Evolutionary conservation across 2,329 filamentous ascomycete genomes (phyloP).

Genomic region (Penicillium sp.): DNA sequence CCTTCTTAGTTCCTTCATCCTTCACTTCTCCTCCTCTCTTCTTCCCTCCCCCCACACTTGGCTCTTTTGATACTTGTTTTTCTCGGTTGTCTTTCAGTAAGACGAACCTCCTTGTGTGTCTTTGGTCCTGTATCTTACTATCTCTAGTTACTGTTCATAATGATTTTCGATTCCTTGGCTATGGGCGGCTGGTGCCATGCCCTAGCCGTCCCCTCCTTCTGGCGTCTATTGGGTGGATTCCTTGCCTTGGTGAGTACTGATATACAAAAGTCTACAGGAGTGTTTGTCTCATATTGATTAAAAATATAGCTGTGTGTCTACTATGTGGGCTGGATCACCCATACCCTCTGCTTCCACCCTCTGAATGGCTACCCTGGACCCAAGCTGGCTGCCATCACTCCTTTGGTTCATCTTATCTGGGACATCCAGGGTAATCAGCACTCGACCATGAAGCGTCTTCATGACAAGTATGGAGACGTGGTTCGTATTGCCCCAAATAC

Average conservation of each 20-base stretch:
- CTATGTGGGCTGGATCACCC: constrained; percentile 12
- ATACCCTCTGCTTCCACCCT: constrained; percentile 32
- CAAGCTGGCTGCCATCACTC: constrained; percentile 29
- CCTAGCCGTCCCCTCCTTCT: neutral
- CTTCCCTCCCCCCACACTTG: neutral
- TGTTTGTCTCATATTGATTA: neutral
- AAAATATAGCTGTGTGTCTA: constrained; percentile 5
- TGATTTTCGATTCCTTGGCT: neutral
- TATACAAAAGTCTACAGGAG: neutral
- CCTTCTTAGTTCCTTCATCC: neutral
- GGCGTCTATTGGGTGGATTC: neutral
- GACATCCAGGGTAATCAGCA: constrained; percentile 20
- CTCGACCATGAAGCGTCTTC: constrained; percentile 18
- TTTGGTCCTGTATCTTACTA: neutral
- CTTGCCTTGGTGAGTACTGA: constrained; percentile 7
- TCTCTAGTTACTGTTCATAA: neutral
- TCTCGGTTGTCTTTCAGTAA: neutral
- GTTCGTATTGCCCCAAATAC: constrained; percentile 43
- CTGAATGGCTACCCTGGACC: constrained; percentile 34
- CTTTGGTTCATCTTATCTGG: constrained; percentile 21
- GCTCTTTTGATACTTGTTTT: neutral
- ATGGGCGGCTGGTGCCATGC: neutral
- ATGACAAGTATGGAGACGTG: constrained; percentile 29
- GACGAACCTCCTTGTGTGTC: neutral
- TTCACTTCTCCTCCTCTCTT: neutral